Conservation (phyloP, 2,329 filamentous ascomycete genomes). For the Cladosporium sp. region DNA sequence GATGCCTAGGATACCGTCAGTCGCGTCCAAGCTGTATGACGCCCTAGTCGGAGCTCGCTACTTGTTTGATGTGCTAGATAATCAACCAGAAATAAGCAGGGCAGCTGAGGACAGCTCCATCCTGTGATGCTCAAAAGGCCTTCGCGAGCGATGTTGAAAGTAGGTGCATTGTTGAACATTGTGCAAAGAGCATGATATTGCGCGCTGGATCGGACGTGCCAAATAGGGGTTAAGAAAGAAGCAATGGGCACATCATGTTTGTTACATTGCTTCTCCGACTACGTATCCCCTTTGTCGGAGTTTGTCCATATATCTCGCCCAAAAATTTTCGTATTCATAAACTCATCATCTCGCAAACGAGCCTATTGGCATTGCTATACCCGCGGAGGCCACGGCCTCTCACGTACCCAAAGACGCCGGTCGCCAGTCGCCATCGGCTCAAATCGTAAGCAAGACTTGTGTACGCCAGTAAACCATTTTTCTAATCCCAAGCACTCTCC, state of each 20-base stretch:
- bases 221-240: too few relatives aligned
- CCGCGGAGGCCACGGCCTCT: background rate
- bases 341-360: background rate
- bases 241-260: background rate
- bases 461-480: background rate
- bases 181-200: too few relatives aligned
- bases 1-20: too few relatives aligned
- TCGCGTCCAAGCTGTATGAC: too few relatives aligned
- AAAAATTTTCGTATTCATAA: background rate
- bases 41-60: too few relatives aligned
- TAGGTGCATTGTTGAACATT: too few relatives aligned
- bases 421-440: background rate
- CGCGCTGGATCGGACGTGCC: too few relatives aligned
- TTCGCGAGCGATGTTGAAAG: too few relatives aligned
- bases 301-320: background rate
- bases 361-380: background rate
- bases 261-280: background rate
- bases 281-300: background rate
- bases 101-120: too few relatives aligned
- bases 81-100: too few relatives aligned
- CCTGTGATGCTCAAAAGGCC: too few relatives aligned
- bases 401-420: background rate
- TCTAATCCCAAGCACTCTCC: slow-evolving; percentile 50
- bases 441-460: background rate
- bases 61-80: too few relatives aligned